Conservation (phyloP, 2,329 filamentous ascomycete genomes). For the Lasiodiplodia sp. region DNA sequence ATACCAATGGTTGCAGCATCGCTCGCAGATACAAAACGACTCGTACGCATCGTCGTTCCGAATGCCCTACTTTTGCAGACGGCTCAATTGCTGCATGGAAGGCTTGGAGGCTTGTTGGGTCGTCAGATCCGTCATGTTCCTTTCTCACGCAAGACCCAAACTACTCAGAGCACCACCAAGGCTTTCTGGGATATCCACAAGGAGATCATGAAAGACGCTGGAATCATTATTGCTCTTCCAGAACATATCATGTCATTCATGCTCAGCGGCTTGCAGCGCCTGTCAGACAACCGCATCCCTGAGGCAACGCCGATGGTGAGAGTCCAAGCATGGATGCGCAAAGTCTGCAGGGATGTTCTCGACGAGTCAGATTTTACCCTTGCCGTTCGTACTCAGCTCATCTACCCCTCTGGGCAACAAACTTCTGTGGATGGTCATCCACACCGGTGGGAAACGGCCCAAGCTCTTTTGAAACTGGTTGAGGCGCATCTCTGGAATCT, state of each 20-base stretch:
- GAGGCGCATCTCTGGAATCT: constrained; percentile 44
- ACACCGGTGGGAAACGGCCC: constrained; percentile 48
- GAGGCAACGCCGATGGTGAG: constrained; percentile 59
- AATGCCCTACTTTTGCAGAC: constrained; percentile 66
- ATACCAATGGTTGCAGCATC: constrained; percentile 66
- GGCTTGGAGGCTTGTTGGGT: constrained; percentile 63
- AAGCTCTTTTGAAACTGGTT: constrained; percentile 46
- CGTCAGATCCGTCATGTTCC: constrained; percentile 64
- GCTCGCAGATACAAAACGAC: constrained; percentile 47
- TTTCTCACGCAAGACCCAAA: constrained; percentile 61
- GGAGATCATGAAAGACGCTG: constrained; percentile 52
- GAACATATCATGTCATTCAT: constrained; percentile 72
- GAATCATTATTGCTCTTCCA: constrained; percentile 66
- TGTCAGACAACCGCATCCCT: constrained; percentile 56
- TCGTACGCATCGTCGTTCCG: constrained; percentile 64
- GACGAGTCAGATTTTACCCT: constrained; percentile 66
- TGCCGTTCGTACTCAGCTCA: constrained; percentile 50
- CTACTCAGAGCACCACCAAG: constrained; percentile 39
- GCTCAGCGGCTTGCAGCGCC: constrained; percentile 65
- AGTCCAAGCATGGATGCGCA: constrained; percentile 59
- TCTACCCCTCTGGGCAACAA: constrained; percentile 54
- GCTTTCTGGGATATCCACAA: constrained; percentile 50
- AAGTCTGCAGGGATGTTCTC: constrained; percentile 64
- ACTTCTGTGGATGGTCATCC: constrained; percentile 50
- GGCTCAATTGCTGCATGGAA: constrained; percentile 62